Evolutionary conservation across 192 early-diverging fungal species (phyloP).

Genomic region (Jimgerdemannia lactiflua): DNA sequence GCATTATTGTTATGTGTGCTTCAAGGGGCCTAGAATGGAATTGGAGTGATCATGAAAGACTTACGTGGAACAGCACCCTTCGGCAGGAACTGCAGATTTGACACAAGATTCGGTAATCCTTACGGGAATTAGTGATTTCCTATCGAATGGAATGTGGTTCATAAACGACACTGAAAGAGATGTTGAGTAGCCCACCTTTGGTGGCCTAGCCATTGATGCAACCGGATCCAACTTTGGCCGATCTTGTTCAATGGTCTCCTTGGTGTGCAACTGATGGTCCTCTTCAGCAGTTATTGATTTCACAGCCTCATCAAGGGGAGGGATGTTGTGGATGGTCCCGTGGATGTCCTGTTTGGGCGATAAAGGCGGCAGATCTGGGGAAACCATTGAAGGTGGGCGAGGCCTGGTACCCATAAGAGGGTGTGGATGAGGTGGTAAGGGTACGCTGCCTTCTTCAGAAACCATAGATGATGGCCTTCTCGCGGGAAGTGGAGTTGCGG

Average conservation of each 20-base stretch:
- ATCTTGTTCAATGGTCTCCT: no score
- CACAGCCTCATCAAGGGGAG: background rate
- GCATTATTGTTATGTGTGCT: no score
- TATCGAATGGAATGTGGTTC: background rate
- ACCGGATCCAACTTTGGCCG: no score
- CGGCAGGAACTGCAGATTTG: no score
- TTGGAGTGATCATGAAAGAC: no score
- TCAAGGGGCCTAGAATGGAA: no score
- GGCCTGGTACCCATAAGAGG: conserved; percentile 5
- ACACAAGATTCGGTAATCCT: no score
- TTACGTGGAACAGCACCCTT: no score
- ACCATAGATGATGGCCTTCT: conserved; percentile 14
- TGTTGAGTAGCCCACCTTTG: conserved; percentile 6
- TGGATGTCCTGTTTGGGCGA: conserved; percentile 8
- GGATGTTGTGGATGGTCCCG: conserved; percentile 14
- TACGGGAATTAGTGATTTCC: no score
- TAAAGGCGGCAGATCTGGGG: conserved; percentile 32
- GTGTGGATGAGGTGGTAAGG: conserved; percentile 2
- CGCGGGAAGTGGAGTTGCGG: conserved; percentile 6
- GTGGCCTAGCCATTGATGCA: conserved; percentile 5
- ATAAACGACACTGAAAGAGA: background rate
- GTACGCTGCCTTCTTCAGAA: conserved; percentile 7
- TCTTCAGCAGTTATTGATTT: no score
- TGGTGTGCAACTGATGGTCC: no score
- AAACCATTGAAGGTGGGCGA: conserved; percentile 19